A percentile compares a stretch with the other conserved stretches of the same genome.
Conservation (phyloP, 768 basidiomycete species). For the Lentinula raphanica region DNA sequence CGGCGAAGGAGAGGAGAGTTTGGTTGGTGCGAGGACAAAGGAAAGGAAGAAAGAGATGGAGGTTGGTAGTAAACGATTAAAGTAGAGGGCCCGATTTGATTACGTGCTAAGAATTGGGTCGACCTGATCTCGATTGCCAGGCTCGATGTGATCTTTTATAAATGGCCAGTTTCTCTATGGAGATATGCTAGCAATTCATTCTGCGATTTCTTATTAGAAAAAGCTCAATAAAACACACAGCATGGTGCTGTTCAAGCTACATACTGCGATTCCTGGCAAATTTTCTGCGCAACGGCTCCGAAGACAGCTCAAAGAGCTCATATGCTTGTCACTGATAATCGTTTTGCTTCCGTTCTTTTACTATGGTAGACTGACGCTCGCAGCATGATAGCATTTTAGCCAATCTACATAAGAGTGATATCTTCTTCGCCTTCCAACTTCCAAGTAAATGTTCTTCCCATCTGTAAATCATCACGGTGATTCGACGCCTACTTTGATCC, state of each 20-base stretch:
- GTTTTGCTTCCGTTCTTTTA: constrained; percentile 1
- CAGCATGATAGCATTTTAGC: neutral
- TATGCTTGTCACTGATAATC: neutral
- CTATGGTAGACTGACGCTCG: constrained; percentile 6
- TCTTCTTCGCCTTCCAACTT: too few species aligned
- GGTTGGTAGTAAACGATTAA: neutral
- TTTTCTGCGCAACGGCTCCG: neutral
- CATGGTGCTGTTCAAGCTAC: neutral
- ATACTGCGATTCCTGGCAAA: too few species aligned
- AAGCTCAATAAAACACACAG: neutral
- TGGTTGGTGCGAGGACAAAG: neutral
- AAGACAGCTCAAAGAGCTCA: neutral
- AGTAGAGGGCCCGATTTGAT: neutral
- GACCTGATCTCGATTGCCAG: neutral
- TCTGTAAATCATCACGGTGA: neutral
- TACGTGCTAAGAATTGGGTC: constrained; percentile 2
- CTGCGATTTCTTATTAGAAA: neutral
- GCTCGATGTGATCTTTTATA: neutral
- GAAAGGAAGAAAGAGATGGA: neutral
- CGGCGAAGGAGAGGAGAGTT: neutral
- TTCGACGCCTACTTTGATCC: neutral
- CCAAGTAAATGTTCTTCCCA: neutral
- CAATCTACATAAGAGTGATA: neutral
- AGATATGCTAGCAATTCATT: neutral
- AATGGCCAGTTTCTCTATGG: neutral